Conservation (phyloP, 208 protist species). For the Herpetomonas tarakana region DNA sequence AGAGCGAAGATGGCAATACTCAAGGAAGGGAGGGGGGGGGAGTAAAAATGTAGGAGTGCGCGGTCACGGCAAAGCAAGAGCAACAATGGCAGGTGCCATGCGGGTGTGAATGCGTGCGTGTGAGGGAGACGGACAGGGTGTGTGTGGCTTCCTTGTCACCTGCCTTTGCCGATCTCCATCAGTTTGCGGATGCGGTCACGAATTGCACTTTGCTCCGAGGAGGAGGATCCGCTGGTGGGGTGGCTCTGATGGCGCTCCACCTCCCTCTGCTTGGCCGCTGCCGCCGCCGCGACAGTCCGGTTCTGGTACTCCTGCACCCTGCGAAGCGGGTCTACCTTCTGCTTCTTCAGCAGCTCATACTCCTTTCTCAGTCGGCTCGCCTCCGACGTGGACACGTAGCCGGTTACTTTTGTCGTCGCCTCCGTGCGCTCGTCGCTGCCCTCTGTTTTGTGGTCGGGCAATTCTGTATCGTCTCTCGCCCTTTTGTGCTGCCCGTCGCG, state of each 20-base stretch:
- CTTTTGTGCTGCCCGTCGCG: not conserved
- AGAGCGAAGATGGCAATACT: too few species aligned
- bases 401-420: slow-evolving; percentile 21
- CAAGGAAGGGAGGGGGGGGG: too few species aligned
- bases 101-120: too few species aligned
- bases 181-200: slow-evolving; percentile 36
- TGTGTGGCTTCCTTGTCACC: too few species aligned
- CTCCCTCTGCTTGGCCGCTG: slow-evolving; percentile 30
- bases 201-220: slow-evolving; percentile 11
- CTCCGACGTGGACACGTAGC: slow-evolving; percentile 51
- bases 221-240: not conserved
- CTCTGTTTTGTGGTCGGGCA: not conserved
- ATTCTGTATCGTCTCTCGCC: not conserved
- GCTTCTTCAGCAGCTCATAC: slow-evolving; percentile 62
- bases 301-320: slow-evolving; percentile 63
- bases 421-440: not conserved
- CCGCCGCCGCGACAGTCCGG: slow-evolving; percentile 53
- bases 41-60: too few species aligned
- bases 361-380: slow-evolving; percentile 55
- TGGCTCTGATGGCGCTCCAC: slow-evolving; percentile 4
- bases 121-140: too few species aligned
- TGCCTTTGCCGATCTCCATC: slow-evolving; percentile 25
- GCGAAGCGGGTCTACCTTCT: slow-evolving; percentile 58
- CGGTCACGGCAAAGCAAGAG: too few species aligned
- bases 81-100: too few species aligned